Conservation (phyloP, 768 basidiomycete species). For the Goffeauzyma gilvescens region DNA sequence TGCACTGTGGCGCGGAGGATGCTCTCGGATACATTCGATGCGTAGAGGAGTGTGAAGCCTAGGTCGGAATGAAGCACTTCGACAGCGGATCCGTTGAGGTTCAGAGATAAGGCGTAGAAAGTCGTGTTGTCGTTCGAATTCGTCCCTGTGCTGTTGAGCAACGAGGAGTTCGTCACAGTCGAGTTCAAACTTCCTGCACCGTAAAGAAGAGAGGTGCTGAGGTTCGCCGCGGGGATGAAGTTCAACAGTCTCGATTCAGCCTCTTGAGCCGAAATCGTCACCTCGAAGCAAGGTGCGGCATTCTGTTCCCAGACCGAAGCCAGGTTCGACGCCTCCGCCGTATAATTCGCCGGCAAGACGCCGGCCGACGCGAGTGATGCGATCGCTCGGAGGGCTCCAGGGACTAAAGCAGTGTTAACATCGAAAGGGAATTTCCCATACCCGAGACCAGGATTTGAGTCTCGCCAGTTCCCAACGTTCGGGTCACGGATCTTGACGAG, state of each 20-base stretch:
- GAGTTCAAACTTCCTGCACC: slow-evolving; percentile 14
- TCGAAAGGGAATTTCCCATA: slow-evolving; percentile 38
- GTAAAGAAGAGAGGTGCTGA: slow-evolving; percentile 28
- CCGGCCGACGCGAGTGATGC: slow-evolving; percentile 26
- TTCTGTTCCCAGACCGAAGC: slow-evolving; percentile 33
- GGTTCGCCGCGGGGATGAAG: slow-evolving; percentile 32
- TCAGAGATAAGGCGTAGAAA: slow-evolving; percentile 36
- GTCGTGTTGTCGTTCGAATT: slow-evolving; percentile 20
- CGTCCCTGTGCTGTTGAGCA: slow-evolving; percentile 4
- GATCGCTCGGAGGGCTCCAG: slow-evolving; percentile 35
- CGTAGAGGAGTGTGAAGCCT: slow-evolving; percentile 35
- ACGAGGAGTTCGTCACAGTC: not conserved
- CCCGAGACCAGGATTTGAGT: slow-evolving; percentile 36
- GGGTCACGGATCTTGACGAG: slow-evolving; percentile 35
- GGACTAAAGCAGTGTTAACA: slow-evolving; percentile 36
- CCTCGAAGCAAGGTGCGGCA: slow-evolving; percentile 33
- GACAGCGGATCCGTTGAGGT: slow-evolving; percentile 33
- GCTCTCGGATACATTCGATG: slow-evolving; percentile 32
- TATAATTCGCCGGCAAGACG: slow-evolving; percentile 23
- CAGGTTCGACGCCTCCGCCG: slow-evolving; percentile 11
- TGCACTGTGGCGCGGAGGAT: slow-evolving; percentile 34
- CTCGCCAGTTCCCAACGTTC: slow-evolving; percentile 38
- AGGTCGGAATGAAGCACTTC: slow-evolving; percentile 36
- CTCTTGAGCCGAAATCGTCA: slow-evolving; percentile 22
- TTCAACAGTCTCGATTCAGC: slow-evolving; percentile 32